These are phyloP conservation scores for Aspergillus heteromorphus DNA, from an alignment of 495 filamentous ascomycete genomes.

Conservation along the genomic window DNA sequence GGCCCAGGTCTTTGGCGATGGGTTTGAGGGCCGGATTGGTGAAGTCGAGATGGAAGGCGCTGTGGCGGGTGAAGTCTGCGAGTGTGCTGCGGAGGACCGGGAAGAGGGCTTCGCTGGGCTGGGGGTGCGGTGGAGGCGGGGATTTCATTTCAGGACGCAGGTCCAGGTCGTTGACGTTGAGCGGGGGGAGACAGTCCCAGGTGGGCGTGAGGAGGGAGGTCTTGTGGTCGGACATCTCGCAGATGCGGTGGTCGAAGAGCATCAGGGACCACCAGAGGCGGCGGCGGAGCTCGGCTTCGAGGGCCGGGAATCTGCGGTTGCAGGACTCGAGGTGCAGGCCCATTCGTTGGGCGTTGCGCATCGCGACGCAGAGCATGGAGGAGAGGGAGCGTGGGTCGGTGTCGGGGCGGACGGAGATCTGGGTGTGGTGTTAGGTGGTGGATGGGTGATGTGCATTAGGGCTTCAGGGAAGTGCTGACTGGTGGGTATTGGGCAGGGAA, in stretches of 20 bases:
- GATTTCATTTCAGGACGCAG: constrained; percentile 46
- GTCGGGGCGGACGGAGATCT: constrained; percentile 44
- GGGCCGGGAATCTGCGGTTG: constrained; percentile 20
- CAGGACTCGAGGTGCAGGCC: constrained; percentile 44
- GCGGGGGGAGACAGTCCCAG: constrained; percentile 51
- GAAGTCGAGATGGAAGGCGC: constrained; percentile 45
- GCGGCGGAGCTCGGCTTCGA: constrained; percentile 56
- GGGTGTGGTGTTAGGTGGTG: no score
- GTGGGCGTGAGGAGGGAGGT: constrained; percentile 36
- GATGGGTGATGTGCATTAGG: no score
- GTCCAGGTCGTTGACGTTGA: constrained; percentile 54
- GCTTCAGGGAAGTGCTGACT: no score
- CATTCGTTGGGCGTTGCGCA: constrained; percentile 51
- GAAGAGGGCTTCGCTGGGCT: constrained; percentile 48
- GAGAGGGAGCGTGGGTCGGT: constrained; percentile 50
- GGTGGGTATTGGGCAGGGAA: no score
- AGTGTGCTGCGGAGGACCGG: constrained; percentile 45
- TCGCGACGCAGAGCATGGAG: constrained; percentile 47
- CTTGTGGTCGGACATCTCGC: constrained; percentile 39
- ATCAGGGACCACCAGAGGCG: constrained; percentile 57
- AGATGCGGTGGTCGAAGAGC: constrained; percentile 46
- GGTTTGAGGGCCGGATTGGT: constrained; percentile 41
- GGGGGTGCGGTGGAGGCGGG: constrained; percentile 26
- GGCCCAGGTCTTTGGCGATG: constrained; percentile 20
- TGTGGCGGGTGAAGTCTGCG: constrained; percentile 43